Conservation (phyloP, 164 flowering plant genomes). For the Vitis cinerea region DNA sequence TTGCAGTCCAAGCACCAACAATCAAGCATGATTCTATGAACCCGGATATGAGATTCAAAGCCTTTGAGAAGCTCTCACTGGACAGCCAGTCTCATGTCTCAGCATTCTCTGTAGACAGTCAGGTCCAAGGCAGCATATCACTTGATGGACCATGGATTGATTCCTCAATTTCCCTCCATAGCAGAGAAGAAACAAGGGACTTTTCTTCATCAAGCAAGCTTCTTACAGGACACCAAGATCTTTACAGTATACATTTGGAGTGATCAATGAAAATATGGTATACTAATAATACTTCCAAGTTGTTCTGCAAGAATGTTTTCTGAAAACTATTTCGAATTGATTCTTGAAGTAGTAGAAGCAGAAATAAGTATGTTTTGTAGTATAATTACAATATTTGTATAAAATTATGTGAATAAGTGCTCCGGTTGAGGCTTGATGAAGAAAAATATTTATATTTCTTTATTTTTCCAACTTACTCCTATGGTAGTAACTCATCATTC, state of each 20-base stretch:
- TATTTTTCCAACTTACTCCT: too few relatives aligned
- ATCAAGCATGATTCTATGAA: constrained; percentile 23
- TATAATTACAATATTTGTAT: too few relatives aligned
- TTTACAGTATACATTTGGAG: background rate
- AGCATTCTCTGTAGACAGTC: constrained; percentile 21
- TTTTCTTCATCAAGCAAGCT: constrained; percentile 15
- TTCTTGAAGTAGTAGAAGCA: too few relatives aligned
- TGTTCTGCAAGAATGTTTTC: too few relatives aligned
- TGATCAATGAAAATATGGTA: too few relatives aligned
- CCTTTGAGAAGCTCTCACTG: constrained; percentile 35
- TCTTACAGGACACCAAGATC: background rate
- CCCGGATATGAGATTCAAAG: constrained; percentile 37
- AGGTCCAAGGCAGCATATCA: constrained; percentile 24
- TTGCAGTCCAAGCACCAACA: constrained; percentile 43
- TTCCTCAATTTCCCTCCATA: constrained; percentile 30
- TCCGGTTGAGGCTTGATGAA: too few relatives aligned
- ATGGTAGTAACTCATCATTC: too few relatives aligned
- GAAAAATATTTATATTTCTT: too few relatives aligned
- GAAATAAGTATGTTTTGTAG: too few relatives aligned
- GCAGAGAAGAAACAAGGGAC: constrained; percentile 19
- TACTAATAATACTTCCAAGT: too few relatives aligned
- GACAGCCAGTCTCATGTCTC: constrained; percentile 31
- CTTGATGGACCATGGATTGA: constrained; percentile 47
- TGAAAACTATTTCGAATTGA: too few relatives aligned
- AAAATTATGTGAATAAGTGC: too few relatives aligned